Evolutionary conservation across 148 eudicot genomes (phyloP), one percentile per base, ranked within the genome.

Genomic region (Chenopodium quinoa): DNA sequence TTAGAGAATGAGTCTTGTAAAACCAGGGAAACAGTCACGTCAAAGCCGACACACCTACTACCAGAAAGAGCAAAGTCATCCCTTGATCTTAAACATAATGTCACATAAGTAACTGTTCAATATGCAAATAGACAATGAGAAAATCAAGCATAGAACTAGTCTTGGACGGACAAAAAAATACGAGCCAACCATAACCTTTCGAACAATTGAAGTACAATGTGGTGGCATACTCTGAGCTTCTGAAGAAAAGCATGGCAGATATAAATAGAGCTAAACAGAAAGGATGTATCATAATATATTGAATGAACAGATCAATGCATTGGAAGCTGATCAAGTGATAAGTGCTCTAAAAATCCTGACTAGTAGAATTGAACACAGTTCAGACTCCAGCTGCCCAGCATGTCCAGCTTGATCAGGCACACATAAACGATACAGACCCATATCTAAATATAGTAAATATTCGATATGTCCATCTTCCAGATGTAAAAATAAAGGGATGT

Each of bases 41-140:
- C n/a, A 62, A 58, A 58, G 63, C 7, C 13, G 40, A 37, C 19
- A 69, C 32, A 58, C 37, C 71, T 13, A 7, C 9, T 1, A 69
- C 72, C 66, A 62, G 66, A 27, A 67, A 67, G 37, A 67, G 71
- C 71, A 29, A 67, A 67, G 71, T 67, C 25, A 22, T 62, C 23
- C 13, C 25, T 20, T 62, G 25, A 62, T 62, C 66, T 7, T 4
- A 62, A 67, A 29, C 71, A 67, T 9, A 67, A 67, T 67, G 25
- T 22, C 12, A 25, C 12, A 23, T 3, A 64, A 23, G 27, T n/a
- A 65, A 65, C 4, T 9, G 16, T 65, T 65, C 11, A 7, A 5
- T 25, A 65, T 25, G 69, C 14, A 65, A 65, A 65, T 20, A 65
- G 4, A 65, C 63, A 19, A 58, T 58, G 63, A 58, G 63, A 58